Conservation (phyloP, 1,284 basidiomycete genomes). For the Athelia sp. region DNA sequence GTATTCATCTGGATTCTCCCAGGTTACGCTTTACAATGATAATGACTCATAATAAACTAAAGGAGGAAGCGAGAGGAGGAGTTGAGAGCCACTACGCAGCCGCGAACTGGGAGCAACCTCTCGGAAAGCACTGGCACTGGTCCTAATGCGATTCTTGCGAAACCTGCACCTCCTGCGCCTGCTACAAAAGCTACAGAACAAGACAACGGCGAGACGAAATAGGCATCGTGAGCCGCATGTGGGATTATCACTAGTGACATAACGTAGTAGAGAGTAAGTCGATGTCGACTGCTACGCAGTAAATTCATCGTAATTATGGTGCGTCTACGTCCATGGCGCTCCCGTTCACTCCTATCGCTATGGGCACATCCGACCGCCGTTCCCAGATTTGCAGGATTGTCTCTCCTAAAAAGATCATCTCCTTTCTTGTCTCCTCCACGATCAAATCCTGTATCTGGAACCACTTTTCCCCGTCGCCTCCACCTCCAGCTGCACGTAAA, state of each 20-base stretch:
- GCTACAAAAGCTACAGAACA: background rate
- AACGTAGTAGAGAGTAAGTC: too few relatives aligned
- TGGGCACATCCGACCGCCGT: constrained; percentile 31
- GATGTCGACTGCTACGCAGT: too few relatives aligned
- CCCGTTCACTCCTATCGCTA: constrained; percentile 14
- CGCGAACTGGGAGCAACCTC: background rate
- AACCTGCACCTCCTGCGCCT: background rate
- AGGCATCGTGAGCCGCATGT: background rate
- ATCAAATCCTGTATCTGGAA: constrained; percentile 96
- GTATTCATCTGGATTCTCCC: background rate
- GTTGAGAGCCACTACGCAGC: background rate
- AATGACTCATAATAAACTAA: background rate
- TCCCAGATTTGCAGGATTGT: constrained; percentile 90
- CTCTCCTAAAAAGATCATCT: constrained; percentile 98
- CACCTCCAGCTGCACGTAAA: constrained; percentile 71
- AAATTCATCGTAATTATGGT: constrained; percentile 4
- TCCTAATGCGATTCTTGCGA: background rate
- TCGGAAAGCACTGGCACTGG: background rate
- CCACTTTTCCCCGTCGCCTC: constrained; percentile 89
- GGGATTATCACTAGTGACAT: too few relatives aligned
- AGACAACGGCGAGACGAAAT: background rate
- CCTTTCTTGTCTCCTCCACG: constrained; percentile 91
- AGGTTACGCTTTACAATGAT: background rate
- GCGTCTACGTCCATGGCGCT: constrained; percentile 26
- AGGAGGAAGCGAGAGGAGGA: background rate